Evolutionary conservation across 495 filamentous ascomycete genomes (phyloP).

Genomic region (Xylaria intraflava): DNA sequence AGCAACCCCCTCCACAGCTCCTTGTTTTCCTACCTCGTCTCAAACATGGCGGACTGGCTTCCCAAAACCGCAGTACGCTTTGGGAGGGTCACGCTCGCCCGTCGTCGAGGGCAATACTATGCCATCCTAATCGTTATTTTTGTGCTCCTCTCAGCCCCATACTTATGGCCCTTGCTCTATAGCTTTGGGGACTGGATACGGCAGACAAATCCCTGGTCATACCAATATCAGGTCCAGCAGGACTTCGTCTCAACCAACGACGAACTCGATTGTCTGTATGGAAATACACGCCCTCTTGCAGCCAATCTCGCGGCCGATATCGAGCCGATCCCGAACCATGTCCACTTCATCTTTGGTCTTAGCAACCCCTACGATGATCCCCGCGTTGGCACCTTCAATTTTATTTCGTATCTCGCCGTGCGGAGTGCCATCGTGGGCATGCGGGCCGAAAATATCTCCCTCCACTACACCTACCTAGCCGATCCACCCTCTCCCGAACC

Average conservation of each 20-base stretch:
- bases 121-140: conserved; percentile 19
- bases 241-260: conserved; percentile 28
- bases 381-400: conserved; percentile 34
- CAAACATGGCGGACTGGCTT: conserved; percentile 6
- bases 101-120: conserved; percentile 16
- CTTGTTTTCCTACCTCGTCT: neutral
- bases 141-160: conserved; percentile 22
- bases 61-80: neutral
- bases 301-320: conserved; percentile 2
- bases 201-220: conserved; percentile 36
- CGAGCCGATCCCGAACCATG: conserved; percentile 41
- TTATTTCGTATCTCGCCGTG: conserved; percentile 41
- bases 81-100: conserved; percentile 16
- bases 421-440: conserved; percentile 39
- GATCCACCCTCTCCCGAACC: conserved; percentile 31
- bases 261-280: conserved; percentile 36
- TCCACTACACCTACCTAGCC: conserved; percentile 42
- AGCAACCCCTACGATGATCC: conserved; percentile 33
- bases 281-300: conserved; percentile 16
- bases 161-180: conserved; percentile 25
- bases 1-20: neutral
- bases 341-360: conserved; percentile 42
- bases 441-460: conserved; percentile 33
- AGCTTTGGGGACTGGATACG: conserved; percentile 30
- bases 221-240: conserved; percentile 35